Conservation (phyloP, 441 rosid genomes). For the Flueggea neowawraea region DNA sequence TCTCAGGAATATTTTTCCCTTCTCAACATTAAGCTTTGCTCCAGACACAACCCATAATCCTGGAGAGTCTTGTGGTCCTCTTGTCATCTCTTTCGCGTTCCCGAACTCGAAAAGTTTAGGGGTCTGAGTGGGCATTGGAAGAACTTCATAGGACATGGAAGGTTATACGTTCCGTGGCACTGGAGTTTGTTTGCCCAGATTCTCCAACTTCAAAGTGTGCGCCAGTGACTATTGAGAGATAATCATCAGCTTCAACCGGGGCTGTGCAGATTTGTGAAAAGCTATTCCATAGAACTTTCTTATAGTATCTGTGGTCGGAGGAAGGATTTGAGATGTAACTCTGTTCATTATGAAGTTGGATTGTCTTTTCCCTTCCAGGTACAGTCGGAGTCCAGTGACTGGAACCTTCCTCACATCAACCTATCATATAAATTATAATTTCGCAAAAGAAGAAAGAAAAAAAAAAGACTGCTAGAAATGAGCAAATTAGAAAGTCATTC, state of each 20-base stretch:
- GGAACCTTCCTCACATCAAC: conserved; percentile 92
- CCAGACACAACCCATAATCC: conserved; percentile 98
- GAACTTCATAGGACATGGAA: conserved; percentile 89
- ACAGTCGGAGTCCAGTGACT: conserved; percentile 86
- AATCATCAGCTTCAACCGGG: conserved; percentile 80
- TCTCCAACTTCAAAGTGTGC: conserved; percentile 83
- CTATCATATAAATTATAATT: conserved; percentile 22
- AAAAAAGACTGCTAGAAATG: not conserved
- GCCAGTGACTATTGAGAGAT: conserved; percentile 82
- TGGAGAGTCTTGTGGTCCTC: conserved; percentile 88
- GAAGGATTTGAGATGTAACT: conserved; percentile 4
- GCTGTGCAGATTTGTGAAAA: conserved; percentile 91
- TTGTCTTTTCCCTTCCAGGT: conserved; percentile 83
- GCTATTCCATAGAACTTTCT: conserved; percentile 95
- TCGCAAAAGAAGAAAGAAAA: not conserved
- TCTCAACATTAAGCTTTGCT: conserved; percentile 80
- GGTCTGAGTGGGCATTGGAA: conserved; percentile 79
- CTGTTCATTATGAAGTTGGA: conserved; percentile 43
- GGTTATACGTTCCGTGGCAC: conserved; percentile 78
- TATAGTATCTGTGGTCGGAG: conserved; percentile 30
- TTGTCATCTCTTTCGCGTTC: conserved; percentile 79
- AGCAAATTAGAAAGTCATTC: too few relatives aligned
- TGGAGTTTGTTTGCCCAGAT: conserved; percentile 53
- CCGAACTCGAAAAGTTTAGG: conserved; percentile 85
- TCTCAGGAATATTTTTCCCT: conserved; percentile 77